These are phyloP conservation scores for Aspergillus awamori DNA, from an alignment of 2,329 filamentous ascomycete genomes.

Conservation along the genomic window DNA sequence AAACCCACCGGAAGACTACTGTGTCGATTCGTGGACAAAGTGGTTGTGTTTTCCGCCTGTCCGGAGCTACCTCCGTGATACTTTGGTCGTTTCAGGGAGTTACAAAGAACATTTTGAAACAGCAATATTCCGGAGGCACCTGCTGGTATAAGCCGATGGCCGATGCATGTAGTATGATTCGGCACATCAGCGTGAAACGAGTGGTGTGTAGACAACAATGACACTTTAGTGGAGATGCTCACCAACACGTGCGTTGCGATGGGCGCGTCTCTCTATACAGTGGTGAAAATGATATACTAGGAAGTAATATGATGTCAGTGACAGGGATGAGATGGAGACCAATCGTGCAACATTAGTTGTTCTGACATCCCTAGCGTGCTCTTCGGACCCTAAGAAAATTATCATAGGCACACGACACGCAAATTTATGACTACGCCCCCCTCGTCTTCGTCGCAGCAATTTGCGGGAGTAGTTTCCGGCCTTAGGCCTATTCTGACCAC, in stretches of 20 bases:
- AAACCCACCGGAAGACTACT: not conserved
- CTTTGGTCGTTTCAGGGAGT: not conserved
- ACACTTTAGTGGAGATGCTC: not conserved
- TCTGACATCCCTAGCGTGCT: not conserved
- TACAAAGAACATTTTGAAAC: not conserved
- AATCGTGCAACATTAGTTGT: not conserved
- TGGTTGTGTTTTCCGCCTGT: not conserved
- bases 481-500: not conserved
- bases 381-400: not conserved
- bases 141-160: not conserved
- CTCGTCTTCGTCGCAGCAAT: not conserved
- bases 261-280: not conserved
- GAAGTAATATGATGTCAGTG: not conserved
- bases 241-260: not conserved
- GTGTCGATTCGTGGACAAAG: not conserved
- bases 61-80: conserved; percentile 6
- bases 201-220: not conserved
- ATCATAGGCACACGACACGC: not conserved
- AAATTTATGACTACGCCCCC: not conserved
- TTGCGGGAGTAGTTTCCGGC: not conserved
- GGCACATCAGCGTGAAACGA: not conserved
- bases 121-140: conserved; percentile 9
- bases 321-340: not conserved
- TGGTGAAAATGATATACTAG: not conserved
- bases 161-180: not conserved